Conservation (phyloP, 495 filamentous ascomycete genomes). For the Daldinia childiae region DNA sequence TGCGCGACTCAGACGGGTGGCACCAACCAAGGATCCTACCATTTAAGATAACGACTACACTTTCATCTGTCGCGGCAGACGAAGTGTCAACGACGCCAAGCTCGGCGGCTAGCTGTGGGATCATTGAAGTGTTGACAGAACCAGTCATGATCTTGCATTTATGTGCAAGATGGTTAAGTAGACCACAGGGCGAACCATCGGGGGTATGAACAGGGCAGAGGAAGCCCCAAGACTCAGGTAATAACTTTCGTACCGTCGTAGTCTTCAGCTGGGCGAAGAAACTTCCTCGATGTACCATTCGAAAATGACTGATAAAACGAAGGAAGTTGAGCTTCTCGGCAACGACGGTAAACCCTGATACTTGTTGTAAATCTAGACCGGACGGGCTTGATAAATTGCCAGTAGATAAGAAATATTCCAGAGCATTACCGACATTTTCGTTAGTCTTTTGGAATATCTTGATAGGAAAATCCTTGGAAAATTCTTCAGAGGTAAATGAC, state of each 20-base stretch:
- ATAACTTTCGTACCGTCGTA: conserved; percentile 91
- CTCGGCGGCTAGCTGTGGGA: conserved; percentile 76
- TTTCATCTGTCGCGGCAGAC: conserved; percentile 78
- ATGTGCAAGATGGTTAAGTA: conserved; percentile 95
- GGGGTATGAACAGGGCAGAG: conserved; percentile 97
- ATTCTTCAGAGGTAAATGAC: conserved; percentile 74
- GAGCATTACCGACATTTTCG: conserved; percentile 82
- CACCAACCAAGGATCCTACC: conserved; percentile 91
- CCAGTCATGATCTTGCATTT: conserved; percentile 89
- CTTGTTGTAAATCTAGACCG: conserved; percentile 92
- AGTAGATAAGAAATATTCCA: conserved; percentile 97
- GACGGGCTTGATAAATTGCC: conserved; percentile 91
- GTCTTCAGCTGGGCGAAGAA: conserved; percentile 99
- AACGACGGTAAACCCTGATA: conserved; percentile 93
- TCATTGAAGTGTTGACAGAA: conserved; percentile 71
- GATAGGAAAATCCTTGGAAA: conserved; percentile 77
- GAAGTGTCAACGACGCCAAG: conserved; percentile 79
- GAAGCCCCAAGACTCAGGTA: conserved; percentile 98
- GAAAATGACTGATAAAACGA: conserved; percentile 98
- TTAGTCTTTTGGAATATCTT: conserved; percentile 82
- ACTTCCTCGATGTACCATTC: conserved; percentile 97
- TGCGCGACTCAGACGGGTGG: conserved; percentile 78
- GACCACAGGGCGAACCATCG: conserved; percentile 92
- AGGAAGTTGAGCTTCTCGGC: conserved; percentile 99
- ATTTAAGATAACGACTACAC: conserved; percentile 87